Percentiles rank a stretch among this genome's conserved stretches.
These are phyloP conservation scores for Alternaria rosae DNA, from an alignment of 2,329 filamentous ascomycete genomes.

Conservation along the genomic window DNA sequence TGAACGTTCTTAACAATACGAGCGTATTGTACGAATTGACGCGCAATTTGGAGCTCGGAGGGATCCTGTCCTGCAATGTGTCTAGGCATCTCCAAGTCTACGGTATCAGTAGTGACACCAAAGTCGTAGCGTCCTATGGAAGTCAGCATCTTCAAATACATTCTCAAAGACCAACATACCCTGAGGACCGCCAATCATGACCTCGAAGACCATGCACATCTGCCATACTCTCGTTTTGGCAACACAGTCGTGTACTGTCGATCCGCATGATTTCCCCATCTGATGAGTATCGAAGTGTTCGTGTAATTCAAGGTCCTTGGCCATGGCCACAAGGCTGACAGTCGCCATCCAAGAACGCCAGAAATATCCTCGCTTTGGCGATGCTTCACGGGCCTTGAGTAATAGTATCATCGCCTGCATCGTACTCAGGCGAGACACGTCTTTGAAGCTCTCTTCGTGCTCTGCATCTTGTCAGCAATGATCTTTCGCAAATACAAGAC, in stretches of 20 bases:
- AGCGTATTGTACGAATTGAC: conserved; percentile 84
- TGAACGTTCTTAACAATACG: conserved; percentile 80
- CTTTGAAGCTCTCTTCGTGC: conserved; percentile 93
- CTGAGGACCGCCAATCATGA: conserved; percentile 94
- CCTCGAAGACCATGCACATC: conserved; percentile 81
- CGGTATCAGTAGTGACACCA: conserved; percentile 74
- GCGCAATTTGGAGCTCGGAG: conserved; percentile 76
- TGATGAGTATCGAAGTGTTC: conserved; percentile 85
- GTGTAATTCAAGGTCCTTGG: conserved; percentile 86
- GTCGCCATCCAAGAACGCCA: conserved; percentile 97
- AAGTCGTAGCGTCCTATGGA: conserved; percentile 72
- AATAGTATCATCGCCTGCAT: conserved; percentile 88
- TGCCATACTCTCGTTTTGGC: conserved; percentile 92
- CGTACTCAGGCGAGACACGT: conserved; percentile 87
- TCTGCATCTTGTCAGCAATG: conserved; percentile 58
- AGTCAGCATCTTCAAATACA: conserved; percentile 12
- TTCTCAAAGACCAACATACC: conserved; percentile 59
- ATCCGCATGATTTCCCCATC: conserved; percentile 73
- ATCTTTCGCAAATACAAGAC: not conserved
- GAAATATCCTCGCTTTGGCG: conserved; percentile 92
- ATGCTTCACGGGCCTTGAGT: conserved; percentile 89
- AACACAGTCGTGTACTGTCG: conserved; percentile 75
- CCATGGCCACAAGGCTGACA: conserved; percentile 91
- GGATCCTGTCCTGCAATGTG: conserved; percentile 73
- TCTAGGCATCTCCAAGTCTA: conserved; percentile 75